Base-by-base conservation (phyloP, 2,329 filamentous ascomycete species). In the Fusarium stilboides region DNA sequence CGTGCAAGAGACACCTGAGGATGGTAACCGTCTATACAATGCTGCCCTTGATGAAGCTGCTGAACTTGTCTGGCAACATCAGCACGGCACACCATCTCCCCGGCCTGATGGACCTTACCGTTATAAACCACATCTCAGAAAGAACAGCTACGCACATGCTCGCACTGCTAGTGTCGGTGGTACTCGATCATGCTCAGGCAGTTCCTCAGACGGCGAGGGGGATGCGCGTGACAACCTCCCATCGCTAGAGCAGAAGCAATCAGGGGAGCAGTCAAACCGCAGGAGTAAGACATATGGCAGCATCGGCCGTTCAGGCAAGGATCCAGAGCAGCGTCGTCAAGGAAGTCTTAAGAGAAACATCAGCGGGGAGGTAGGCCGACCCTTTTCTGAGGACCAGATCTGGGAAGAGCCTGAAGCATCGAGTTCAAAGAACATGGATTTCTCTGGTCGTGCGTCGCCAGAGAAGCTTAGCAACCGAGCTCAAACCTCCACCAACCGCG, bases 341-440 rank as follows among this genome's bases (percentile, higher is more conserved):
- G 91, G 89, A 74, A 91, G 89, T 72, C 84, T 88, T 73, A 90
- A 88, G 78, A 86, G 92, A 64, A 92, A 92, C 70, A 86, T 90
- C 74, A 94, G 91, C 76, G 91, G 90, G 20, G 89, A 92, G 74
- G 81, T 90, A 61, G 83, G 87, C 70, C 87, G 85, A 55, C 87
- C 89, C 3, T 94, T 93, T 76, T 91, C 90, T 3, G 88, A 90
- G 34, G 91, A 94, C 76, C 90, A 93, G 75, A 94, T 98, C 64
- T 98, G 94, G 85, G 94, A 98, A 78, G 95, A 98, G 77, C 92
- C 93, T 1, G 89, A 92, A 74, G 84, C 77, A 17, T 67, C 68
- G 15, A 50, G 64, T 14, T 40, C 57, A 43, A 70, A 70, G 46
- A 53, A 51, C 34, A 37, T 45, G 45, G 26, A 19, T 37, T 31